Evolutionary conservation across 2,329 filamentous ascomycete species (phyloP).

Genomic region (Lasiodiplodia sp.): DNA sequence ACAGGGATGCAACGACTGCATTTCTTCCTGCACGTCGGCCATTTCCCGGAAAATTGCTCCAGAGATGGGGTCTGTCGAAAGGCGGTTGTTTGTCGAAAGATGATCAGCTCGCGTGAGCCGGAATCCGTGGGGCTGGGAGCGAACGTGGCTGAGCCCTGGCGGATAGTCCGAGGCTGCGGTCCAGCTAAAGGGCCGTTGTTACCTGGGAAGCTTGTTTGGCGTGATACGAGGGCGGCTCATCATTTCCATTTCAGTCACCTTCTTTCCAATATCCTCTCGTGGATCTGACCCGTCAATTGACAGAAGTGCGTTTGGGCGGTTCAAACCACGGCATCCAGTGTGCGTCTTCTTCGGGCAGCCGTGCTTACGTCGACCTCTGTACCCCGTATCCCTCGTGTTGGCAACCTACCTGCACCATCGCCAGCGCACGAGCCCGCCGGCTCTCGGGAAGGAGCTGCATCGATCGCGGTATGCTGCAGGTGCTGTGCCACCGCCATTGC

Average conservation of each 20-base stretch:
- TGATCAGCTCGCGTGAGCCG: neutral
- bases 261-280: neutral
- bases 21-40: neutral
- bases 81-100: neutral
- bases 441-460: constrained; percentile 13
- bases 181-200: constrained; percentile 3
- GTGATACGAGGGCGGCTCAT: neutral
- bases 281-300: neutral
- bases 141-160: constrained; percentile 6
- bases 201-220: neutral
- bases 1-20: too few species aligned
- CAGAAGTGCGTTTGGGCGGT: neutral
- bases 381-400: constrained; percentile 7
- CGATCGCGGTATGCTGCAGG: constrained; percentile 1
- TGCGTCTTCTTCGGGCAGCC: neutral
- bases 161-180: neutral
- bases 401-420: neutral
- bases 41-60: neutral
- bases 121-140: constrained; percentile 10
- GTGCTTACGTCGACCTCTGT: neutral
- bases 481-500: neutral
- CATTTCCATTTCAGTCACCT: neutral
- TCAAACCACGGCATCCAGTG: neutral
- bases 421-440: constrained; percentile 9
- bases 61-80: neutral